Evolutionary conservation across 2,329 filamentous ascomycete species (phyloP).

Genomic region (Tolypocladium ovalisporum): DNA sequence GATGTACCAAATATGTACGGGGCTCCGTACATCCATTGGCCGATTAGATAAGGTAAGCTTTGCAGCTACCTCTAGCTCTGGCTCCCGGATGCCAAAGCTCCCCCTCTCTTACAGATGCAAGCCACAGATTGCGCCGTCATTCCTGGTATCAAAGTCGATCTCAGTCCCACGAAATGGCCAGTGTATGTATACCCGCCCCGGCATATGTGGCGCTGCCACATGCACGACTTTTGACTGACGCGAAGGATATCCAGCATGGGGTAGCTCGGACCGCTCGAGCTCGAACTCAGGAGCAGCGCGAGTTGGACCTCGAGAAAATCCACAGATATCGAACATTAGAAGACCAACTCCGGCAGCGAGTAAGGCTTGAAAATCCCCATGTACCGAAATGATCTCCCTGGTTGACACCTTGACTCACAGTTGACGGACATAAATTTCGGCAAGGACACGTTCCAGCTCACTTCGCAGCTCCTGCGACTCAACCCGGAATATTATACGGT

Average conservation of each 20-base stretch:
- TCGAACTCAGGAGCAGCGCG: slow-evolving; percentile 58
- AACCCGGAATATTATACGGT: slow-evolving; percentile 87
- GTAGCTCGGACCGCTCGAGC: slow-evolving; percentile 55
- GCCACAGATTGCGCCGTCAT: background rate
- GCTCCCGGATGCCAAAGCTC: background rate
- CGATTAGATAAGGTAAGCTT: background rate
- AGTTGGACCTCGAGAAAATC: slow-evolving; percentile 67
- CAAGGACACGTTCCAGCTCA: slow-evolving; percentile 51
- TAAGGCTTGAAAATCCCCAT: slow-evolving; percentile 17
- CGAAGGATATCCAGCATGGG: slow-evolving; percentile 54
- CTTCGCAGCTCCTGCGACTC: slow-evolving; percentile 59
- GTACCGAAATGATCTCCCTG: background rate
- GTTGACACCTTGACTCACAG: slow-evolving; percentile 6
- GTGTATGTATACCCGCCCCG: background rate
- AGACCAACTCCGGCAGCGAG: slow-evolving; percentile 54
- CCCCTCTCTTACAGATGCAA: background rate
- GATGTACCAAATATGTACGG: too few species aligned
- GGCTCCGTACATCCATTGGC: background rate
- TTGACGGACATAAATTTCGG: slow-evolving; percentile 35
- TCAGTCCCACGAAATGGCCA: background rate
- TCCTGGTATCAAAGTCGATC: background rate
- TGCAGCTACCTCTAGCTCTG: background rate
- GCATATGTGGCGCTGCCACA: background rate
- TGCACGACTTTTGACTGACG: background rate
- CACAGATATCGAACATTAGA: slow-evolving; percentile 64